phyloP scores from a whole-genome alignment of 140 eudicot genomes.

The Oenanthe javanica region DNA sequence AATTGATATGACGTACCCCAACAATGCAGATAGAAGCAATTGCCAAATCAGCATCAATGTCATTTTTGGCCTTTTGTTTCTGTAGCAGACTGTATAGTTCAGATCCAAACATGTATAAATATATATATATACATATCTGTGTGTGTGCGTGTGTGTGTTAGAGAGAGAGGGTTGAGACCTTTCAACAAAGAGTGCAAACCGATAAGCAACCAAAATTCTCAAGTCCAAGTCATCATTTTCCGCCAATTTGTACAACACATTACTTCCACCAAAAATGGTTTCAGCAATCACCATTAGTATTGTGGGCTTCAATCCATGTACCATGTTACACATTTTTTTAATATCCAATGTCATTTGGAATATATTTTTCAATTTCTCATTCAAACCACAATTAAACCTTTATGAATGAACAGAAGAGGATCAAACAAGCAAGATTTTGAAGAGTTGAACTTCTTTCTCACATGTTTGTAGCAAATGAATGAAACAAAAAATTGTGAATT shows the following conservation, averaged over 20 bases:
- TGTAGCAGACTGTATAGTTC: neutral
- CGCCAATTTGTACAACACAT: constrained; percentile 34
- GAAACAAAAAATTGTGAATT: neutral
- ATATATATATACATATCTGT: neutral
- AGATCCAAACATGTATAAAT: neutral
- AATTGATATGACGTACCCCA: constrained; percentile 41
- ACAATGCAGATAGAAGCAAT: constrained; percentile 47
- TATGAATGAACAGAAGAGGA: neutral
- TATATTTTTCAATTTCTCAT: neutral
- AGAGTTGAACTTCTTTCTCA: neutral
- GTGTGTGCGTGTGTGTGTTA: too few species aligned
- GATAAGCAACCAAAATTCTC: constrained; percentile 32
- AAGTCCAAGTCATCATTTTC: constrained; percentile 32
- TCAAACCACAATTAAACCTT: neutral
- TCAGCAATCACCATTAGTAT: constrained; percentile 29
- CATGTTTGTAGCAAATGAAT: neutral
- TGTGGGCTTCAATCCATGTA: constrained; percentile 27
- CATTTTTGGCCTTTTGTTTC: constrained; percentile 61
- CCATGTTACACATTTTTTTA: neutral
- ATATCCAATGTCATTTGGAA: neutral
- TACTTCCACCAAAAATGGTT: constrained; percentile 17
- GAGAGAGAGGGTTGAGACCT: constrained; percentile 29
- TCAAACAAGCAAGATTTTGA: neutral
- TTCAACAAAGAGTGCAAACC: constrained; percentile 37
- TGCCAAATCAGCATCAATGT: constrained; percentile 44